Base-by-base conservation (phyloP, 306 rosid genomes). In the Abrus pulchellus region DNA sequence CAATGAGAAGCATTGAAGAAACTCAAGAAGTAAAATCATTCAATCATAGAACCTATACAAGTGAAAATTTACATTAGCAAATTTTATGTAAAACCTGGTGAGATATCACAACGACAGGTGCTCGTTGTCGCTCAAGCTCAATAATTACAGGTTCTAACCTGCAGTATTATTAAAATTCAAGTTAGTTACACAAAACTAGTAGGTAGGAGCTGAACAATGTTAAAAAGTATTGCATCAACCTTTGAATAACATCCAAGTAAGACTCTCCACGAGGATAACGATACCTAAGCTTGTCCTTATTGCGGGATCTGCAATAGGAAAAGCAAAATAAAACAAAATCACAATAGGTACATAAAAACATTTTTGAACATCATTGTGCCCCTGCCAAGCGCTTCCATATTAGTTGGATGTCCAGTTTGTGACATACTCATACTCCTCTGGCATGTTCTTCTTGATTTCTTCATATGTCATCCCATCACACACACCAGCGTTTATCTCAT, bases 241-340 rank as follows among this genome's bases (percentile, higher is more conserved):
- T 90, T 86, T 95, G 99, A 62, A 95, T 95, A 49, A 93, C 99
- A 87, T 95, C 99, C 82, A 95, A 80, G 89, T 95, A 95, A 75
- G 99, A 95, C 85, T 95, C 99, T 50, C 99, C 99, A 79, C 97
- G 99, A 82, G 99, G 97, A 87, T 95, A 95, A 9, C 97, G 92
- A 78, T 95, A 95, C 80, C 97, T 85, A 86, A 95, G 90, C 84
- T 95, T 93, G 88, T 95, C 98, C 83, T 95, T 95, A 79, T 82
- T 86, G 20, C 99, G 97, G 6, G 98, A 77, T 85, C 99, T 95
- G 90, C 61, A 49, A 78, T 52, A 20, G 45, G 38, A 60, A 60
- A 75, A 62, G 53, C 13, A 73, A 50, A 72, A 47, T 4, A 33
- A 14, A 66, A 54, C 28, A 27, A 52, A 56, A 73, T 20, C 63